Evolutionary conservation across 73 alveolate species (phyloP), one percentile per base, ranked within the genome.

Genomic region (Stentor coeruleus): DNA sequence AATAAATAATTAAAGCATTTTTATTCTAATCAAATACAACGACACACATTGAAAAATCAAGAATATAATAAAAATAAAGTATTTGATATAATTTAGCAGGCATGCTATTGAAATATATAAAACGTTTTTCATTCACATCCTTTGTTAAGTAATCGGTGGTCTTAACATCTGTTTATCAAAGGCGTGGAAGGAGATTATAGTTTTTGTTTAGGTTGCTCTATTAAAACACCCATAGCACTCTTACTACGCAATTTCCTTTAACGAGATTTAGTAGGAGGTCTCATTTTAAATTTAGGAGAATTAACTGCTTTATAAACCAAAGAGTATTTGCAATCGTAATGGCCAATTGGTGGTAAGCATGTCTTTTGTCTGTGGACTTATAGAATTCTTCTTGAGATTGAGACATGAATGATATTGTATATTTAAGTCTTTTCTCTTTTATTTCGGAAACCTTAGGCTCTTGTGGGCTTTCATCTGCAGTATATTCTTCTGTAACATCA

Each of bases 111-210:
- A 20, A 66, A 26, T 66, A 15, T 20, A 20, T 31, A 40, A 66
- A 66, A 11, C 79, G n/a, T 20, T 66, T 66, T 33, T 66, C 79
- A 2, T 66, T 66, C 33, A 66, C 79, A 66, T 33, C 79, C 11
- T 20, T 66, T 66, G 39, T 66, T 66, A 28, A 26, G 37, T 31
- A 15, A 66, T 66, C 20, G 49, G n/a, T 66, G 36, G 79, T 66
- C 79, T 66, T 66, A 40, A 40, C 33, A 66, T 14, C 37, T 66
- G 79, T 26, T 66, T 66, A 66, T 66, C 79, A 11, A 66, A 66
- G 14, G 79, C 49, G 15, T 20, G 28, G 6, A 11, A 28, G n/a
- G 39, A 20, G 14, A 20, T 26, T 26, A 28, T 66, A 28, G 37
- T 20, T 33, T 66, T 66, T 20, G 79, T 26, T 2, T 31, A 28